A percentile compares a stretch with the other conserved stretches of the same genome.
Conservation (phyloP, 225 moss, liverwort and hornwort species). For the Sphagnum contortum region DNA sequence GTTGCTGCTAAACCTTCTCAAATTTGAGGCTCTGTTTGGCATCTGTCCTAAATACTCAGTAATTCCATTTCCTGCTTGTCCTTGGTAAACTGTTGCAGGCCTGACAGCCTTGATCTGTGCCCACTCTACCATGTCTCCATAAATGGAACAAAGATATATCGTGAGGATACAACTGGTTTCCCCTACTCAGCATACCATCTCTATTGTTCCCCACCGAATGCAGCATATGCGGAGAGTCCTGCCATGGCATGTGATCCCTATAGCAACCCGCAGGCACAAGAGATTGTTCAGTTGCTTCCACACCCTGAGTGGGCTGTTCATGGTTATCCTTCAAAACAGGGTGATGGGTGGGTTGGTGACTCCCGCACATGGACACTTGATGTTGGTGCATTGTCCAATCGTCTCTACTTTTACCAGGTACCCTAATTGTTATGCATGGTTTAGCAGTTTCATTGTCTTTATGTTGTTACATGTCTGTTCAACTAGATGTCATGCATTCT, state of each 20-base stretch:
- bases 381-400: constrained; percentile 62
- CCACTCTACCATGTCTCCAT: constrained; percentile 62
- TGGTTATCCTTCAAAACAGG: constrained; percentile 75
- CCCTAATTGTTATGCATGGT: background rate
- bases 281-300: constrained; percentile 71
- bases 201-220: constrained; percentile 81
- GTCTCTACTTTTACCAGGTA: constrained; percentile 88
- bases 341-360: constrained; percentile 86
- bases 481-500: too few species aligned
- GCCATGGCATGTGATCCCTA: constrained; percentile 50
- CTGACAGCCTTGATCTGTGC: constrained; percentile 31
- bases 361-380: constrained; percentile 75
- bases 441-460: too few species aligned
- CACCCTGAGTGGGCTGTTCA: constrained; percentile 87
- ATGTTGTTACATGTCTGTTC: too few species aligned
- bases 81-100: constrained; percentile 4
- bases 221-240: constrained; percentile 45
- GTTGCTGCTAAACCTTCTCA: too few species aligned
- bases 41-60: too few species aligned
- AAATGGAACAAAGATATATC: constrained; percentile 41
- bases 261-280: constrained; percentile 82
- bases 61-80: too few species aligned
- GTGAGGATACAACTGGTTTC: constrained; percentile 53
- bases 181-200: constrained; percentile 80
- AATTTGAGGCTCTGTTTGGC: too few species aligned